Evolutionary conservation across 371 early-diverging fungal species (phyloP).

Genomic region (Mortierella sp.): DNA sequence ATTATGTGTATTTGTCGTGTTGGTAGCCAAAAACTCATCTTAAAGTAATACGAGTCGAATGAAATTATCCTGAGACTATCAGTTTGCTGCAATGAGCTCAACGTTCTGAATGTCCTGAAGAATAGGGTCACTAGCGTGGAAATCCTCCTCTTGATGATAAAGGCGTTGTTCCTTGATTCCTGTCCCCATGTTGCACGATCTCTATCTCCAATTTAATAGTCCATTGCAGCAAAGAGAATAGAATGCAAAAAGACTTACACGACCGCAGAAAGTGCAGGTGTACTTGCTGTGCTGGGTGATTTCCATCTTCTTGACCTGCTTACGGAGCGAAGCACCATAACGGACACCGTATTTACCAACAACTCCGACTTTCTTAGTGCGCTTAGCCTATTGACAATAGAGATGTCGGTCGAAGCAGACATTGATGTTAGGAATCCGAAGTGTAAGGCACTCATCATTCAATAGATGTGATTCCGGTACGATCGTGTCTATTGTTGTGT

Average conservation of each 20-base stretch:
- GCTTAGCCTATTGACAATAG: conserved; percentile 81
- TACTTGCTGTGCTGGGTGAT: conserved; percentile 99
- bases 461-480: no score
- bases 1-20: no score
- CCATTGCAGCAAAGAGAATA: background rate
- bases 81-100: no score
- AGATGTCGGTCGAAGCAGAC: no score
- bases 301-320: conserved; percentile 99
- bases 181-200: no score
- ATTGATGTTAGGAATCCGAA: no score
- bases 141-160: no score
- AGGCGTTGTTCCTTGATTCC: background rate
- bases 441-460: no score
- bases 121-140: no score
- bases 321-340: conserved; percentile 99
- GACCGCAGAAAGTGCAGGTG: conserved; percentile 99
- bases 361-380: conserved; percentile 99
- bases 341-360: conserved; percentile 99
- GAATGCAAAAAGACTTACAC: conserved; percentile 60
- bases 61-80: background rate
- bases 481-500: no score
- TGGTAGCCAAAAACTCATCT: no score
- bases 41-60: conserved; percentile 42
- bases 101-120: no score
- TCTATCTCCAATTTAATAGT: background rate